Percentiles rank a stretch among this genome's conserved stretches.
phyloP scores from a whole-genome alignment of 1,139 yeast genomes.

The Pichia sp. region DNA sequence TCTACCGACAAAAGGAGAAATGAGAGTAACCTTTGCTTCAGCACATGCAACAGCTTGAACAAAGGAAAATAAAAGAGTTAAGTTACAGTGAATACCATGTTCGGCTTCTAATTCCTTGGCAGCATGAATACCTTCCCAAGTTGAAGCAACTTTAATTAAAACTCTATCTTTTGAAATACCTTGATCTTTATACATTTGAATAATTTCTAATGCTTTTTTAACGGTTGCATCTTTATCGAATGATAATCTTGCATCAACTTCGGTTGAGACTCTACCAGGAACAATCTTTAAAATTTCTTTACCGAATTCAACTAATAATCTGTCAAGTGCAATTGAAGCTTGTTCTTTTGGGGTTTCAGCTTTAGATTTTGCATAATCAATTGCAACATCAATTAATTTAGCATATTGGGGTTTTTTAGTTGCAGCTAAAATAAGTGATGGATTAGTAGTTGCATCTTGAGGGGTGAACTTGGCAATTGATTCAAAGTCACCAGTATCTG shows the following conservation, averaged over 20 bases:
- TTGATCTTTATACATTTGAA: slow-evolving; percentile 70
- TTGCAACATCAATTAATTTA: slow-evolving; percentile 82
- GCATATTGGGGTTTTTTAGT: slow-evolving; percentile 87
- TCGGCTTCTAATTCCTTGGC: slow-evolving; percentile 91
- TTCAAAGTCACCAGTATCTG: slow-evolving; percentile 99
- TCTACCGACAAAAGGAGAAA: slow-evolving; percentile 99
- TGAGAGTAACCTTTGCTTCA: slow-evolving; percentile 91
- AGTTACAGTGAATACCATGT: slow-evolving; percentile 89
- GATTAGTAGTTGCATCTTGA: slow-evolving; percentile 99
- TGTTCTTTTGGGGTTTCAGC: slow-evolving; percentile 56
- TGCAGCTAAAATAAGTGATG: slow-evolving; percentile 95
- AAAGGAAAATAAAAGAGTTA: slow-evolving; percentile 90
- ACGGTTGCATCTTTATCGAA: slow-evolving; percentile 91
- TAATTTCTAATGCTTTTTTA: slow-evolving; percentile 84
- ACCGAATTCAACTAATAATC: slow-evolving; percentile 93
- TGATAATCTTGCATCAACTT: slow-evolving; percentile 96
- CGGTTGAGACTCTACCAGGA: slow-evolving; percentile 99
- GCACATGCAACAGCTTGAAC: slow-evolving; percentile 99
- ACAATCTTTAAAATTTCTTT: slow-evolving; percentile 86
- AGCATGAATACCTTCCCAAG: slow-evolving; percentile 99
- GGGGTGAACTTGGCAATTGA: slow-evolving; percentile 96
- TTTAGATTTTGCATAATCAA: slow-evolving; percentile 70
- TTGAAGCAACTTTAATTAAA: slow-evolving; percentile 92
- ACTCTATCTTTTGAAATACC: slow-evolving; percentile 87
- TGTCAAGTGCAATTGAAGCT: slow-evolving; percentile 77